Evolutionary conservation across 148 eudicot genomes (phyloP).

Genomic region (Dysphania ambrosioides): DNA sequence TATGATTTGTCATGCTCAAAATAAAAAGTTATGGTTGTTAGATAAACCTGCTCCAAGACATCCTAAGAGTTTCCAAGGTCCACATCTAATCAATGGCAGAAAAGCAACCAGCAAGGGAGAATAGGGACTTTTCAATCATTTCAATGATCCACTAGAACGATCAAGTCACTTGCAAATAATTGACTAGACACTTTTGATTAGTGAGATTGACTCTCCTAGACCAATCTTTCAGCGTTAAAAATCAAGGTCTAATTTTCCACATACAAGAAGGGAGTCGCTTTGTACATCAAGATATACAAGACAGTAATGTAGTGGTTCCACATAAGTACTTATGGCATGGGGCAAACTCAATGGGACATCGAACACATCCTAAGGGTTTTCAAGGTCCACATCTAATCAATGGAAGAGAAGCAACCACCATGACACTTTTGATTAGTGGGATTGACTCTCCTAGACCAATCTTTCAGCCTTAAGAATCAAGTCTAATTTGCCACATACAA

Average conservation of each 20-base stretch:
- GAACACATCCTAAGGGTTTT: too few relatives aligned
- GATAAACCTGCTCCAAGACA: neutral
- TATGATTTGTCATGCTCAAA: too few relatives aligned
- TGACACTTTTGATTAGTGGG: too few relatives aligned
- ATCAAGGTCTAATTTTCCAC: too few relatives aligned
- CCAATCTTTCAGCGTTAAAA: neutral
- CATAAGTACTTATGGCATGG: too few relatives aligned
- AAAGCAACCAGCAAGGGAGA: neutral
- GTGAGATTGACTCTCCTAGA: neutral
- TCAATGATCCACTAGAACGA: neutral
- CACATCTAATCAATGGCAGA: neutral
- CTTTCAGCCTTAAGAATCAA: neutral
- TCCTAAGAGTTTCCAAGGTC: neutral
- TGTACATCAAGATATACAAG: too few relatives aligned
- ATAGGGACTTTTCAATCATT: neutral
- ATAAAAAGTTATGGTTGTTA: too few relatives aligned
- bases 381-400: too few relatives aligned
- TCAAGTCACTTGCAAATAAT: neutral
- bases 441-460: constrained; percentile 3
- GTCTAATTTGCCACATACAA: neutral
- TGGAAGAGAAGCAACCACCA: too few relatives aligned
- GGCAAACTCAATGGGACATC: too few relatives aligned
- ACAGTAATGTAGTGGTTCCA: too few relatives aligned
- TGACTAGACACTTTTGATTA: neutral
- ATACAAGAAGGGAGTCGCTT: neutral